phyloP scores from a whole-genome alignment of 176 grass and related monocot species.

The Oryza longistaminata region DNA sequence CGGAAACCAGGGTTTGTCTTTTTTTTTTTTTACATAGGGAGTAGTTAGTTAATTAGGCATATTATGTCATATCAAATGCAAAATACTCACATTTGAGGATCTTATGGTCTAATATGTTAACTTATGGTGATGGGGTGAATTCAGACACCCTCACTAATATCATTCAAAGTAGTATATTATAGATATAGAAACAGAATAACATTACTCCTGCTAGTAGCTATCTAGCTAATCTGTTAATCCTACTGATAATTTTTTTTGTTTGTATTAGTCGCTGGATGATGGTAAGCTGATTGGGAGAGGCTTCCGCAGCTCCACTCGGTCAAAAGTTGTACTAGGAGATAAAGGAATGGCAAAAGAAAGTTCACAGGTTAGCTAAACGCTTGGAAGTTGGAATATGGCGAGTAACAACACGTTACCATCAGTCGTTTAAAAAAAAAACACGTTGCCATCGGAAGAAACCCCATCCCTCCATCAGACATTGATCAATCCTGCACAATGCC shows the following conservation, averaged over 20 bases:
- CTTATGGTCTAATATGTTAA: too few relatives aligned
- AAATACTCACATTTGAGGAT: too few relatives aligned
- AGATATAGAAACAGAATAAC: neutral
- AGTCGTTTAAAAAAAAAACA: neutral
- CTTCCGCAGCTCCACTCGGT: neutral
- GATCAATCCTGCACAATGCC: neutral
- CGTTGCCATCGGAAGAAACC: neutral
- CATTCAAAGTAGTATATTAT: too few relatives aligned
- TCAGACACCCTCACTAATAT: too few relatives aligned
- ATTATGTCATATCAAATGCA: too few relatives aligned
- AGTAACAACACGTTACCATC: neutral
- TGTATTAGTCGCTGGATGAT: neutral
- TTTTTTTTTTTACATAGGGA: too few relatives aligned
- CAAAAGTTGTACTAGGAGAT: neutral
- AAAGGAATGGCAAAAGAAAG: neutral
- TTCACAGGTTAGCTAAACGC: neutral
- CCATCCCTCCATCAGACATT: neutral
- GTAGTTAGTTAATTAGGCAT: too few relatives aligned
- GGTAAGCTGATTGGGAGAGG: neutral
- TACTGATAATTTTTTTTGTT: neutral
- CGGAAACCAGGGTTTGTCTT: too few relatives aligned
- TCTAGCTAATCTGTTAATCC: neutral
- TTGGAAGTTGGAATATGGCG: neutral
- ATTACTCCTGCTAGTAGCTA: neutral
- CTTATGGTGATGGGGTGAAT: too few relatives aligned